Base-by-base conservation (phyloP, 345 rosid species). In the Pistacia vera region DNA sequence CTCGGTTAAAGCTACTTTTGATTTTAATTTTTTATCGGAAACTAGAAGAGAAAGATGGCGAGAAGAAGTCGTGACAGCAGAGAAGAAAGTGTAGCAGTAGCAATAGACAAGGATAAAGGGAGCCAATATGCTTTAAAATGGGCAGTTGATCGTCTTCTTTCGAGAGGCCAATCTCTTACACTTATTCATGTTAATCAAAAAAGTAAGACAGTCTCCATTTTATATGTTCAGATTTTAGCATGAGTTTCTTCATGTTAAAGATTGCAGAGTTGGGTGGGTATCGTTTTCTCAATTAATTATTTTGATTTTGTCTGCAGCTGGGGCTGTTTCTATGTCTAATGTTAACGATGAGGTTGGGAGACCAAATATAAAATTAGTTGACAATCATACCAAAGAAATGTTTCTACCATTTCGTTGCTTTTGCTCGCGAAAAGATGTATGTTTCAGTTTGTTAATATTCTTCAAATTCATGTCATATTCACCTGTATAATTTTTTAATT, bases 361-460 rank as follows among this genome's bases (percentile, higher is more conserved):
- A 61, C 11, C 79, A 11, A 69, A 73, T 75, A 78, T 57, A 62
- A 81, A 77, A 60, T 77, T 78, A 59, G 35, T 75, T 48, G 88
- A 85, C 0, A 68, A 64, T 68, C 91, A 85, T 66, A 76, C 83
- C 59, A 77, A 72, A 59, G 94, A 89, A 28, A 8, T 96, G 7
- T 90, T 96, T 77, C 95, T 93, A 36, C 98, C 98, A 6, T 96
- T 90, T 76, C 97, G 93, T 59, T 91, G 95, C 87, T 93, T 88
- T 36, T 93, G 98, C 82, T 82, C 90, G 12, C 78, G 95, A 58
- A 96, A 92, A 71, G 93, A 91, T n/a, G 99, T 93, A 52, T 28
- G 86, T 76, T 58, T 38, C 38, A 14, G 57, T 49, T 33, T 13
- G 7, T 48, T 35, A n/a, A 17, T n/a, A 57, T 57, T 57, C 20